These are phyloP conservation scores for Aspergillus mulundensis DNA, from an alignment of 495 filamentous ascomycete genomes.

Conservation along the genomic window DNA sequence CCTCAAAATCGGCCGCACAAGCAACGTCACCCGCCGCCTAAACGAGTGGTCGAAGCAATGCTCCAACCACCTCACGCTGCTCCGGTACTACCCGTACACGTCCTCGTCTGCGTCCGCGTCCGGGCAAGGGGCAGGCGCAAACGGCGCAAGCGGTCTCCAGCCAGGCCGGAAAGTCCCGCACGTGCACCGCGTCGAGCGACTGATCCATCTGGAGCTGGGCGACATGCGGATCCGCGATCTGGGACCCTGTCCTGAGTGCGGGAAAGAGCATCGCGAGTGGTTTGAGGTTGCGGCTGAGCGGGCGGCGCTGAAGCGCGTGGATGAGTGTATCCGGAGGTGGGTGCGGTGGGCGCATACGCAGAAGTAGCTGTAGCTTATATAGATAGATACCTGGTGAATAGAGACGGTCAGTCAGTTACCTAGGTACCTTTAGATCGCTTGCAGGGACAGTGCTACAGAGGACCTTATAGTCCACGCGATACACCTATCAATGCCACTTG, in stretches of 20 bases:
- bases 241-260: conserved; percentile 71
- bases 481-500: too few species aligned
- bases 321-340: conserved; percentile 85
- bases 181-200: conserved; percentile 80
- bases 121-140: not conserved
- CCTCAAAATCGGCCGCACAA: conserved; percentile 88
- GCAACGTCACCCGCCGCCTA: conserved; percentile 84
- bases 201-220: conserved; percentile 86
- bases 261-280: conserved; percentile 90
- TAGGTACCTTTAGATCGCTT: too few species aligned
- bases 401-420: too few species aligned
- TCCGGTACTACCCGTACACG: conserved; percentile 88
- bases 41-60: conserved; percentile 94
- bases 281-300: conserved; percentile 81
- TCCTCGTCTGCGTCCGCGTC: conserved; percentile 41
- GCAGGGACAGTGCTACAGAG: too few species aligned
- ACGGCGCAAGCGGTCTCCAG: conserved; percentile 15
- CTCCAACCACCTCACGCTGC: conserved; percentile 76
- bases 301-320: conserved; percentile 66
- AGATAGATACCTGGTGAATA: too few species aligned
- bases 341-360: conserved; percentile 66
- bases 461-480: too few species aligned
- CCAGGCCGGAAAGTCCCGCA: conserved; percentile 72
- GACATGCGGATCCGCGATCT: conserved; percentile 64
- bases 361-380: not conserved